Evolutionary conservation across 1,284 basidiomycete genomes (phyloP), one percentile per base, ranked within the genome.

Genomic region (Lignosus rhinocerotis): DNA sequence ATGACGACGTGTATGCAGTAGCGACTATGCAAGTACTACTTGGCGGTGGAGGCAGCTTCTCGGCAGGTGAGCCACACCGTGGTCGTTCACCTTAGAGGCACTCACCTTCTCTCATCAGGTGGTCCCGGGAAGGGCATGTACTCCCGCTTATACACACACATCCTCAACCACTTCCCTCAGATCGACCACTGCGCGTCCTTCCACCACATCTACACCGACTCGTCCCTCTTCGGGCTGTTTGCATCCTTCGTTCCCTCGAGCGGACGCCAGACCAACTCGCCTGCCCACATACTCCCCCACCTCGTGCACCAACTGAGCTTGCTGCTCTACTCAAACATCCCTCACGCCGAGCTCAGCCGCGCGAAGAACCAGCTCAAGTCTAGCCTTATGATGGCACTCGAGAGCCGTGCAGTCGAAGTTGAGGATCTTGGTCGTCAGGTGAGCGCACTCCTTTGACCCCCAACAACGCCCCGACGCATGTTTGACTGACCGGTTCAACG

Each of bases 91-190:
- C 55, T 17, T 30, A 54, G 53, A 21, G 46, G 34, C 55, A 31
- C 59, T 63, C 59, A 70, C 38, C 45, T 42, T 54, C 50, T 58
- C 55, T 25, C 53, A 47, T 17, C 69, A 84, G 92, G 94, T 64
- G 96, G 96, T 2, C 96, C 96, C 1, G 96, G 96, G 44, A 99
- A 99, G 79, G 97, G 96, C 68, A 98, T 99, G 95, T 98, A 98
- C 80, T 95, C 94, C 39, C 90, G 96, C 17, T 78, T 98, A 53
- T 98, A 98, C 79, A 96, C 94, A n/a, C 90, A 96, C 71, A 94
- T 99, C 66, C 86, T 99, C 62, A 98, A 98, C 73, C 91, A 94
- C 70, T 93, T 94, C 77, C 87, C 95, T 60, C 89, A 94, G 68
- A 86, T 99, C 70, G 96, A 99, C 76, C 93, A 95, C 74, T 98